phyloP scores from a whole-genome alignment of 768 basidiomycete species.

The Austroboletus festivus region DNA sequence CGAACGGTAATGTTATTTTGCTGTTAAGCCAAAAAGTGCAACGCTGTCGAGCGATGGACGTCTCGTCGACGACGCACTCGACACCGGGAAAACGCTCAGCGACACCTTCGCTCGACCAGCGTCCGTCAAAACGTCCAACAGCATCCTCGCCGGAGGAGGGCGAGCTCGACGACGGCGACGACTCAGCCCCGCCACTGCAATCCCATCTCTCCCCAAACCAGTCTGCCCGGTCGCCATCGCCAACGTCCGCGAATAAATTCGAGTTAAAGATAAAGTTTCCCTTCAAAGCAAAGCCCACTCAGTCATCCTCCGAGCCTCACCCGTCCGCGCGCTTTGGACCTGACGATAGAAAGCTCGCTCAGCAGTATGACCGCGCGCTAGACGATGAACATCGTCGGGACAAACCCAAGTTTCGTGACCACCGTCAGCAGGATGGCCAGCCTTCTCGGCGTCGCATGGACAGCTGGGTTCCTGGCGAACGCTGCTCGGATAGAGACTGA shows the following conservation, averaged over 20 bases:
- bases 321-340: conserved; percentile 32
- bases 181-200: conserved; percentile 6
- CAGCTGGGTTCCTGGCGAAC: conserved; percentile 27
- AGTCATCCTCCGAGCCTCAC: conserved; percentile 17
- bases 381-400: conserved; percentile 45
- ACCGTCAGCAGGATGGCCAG: conserved; percentile 17
- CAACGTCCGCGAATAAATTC: conserved; percentile 31
- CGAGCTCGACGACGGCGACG: conserved; percentile 63
- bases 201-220: conserved; percentile 12
- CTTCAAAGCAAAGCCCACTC: conserved; percentile 51
- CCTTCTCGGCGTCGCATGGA: conserved; percentile 21
- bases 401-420: conserved; percentile 19
- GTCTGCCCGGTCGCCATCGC: conserved; percentile 33
- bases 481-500: conserved; percentile 21
- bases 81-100: conserved; percentile 51
- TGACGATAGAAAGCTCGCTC: conserved; percentile 24
- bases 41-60: conserved; percentile 14
- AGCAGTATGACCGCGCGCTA: conserved; percentile 38
- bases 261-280: conserved; percentile 64
- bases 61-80: conserved; percentile 13
- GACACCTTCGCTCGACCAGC: conserved; percentile 48
- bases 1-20: not conserved
- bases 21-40: not conserved
- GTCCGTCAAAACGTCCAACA: conserved; percentile 53
- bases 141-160: conserved; percentile 77